phyloP scores from a whole-genome alignment of 352 stramenopile genomes.

The Globisporangium cylindrosporum region DNA sequence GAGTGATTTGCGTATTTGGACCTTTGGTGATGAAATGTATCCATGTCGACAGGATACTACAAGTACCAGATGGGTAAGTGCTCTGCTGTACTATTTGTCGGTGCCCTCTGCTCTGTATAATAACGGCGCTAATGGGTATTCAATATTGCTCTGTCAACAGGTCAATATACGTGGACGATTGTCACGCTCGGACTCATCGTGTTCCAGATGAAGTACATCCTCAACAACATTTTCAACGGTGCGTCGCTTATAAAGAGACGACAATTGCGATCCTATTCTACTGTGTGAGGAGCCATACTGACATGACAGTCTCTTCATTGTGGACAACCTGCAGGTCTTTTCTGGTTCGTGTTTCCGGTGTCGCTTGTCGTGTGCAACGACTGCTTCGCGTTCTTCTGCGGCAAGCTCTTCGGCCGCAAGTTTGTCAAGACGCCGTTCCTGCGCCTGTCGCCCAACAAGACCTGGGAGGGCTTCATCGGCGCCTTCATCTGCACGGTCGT shows the following conservation, averaged over 20 bases:
- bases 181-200: constrained; percentile 93
- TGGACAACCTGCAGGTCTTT: constrained; percentile 56
- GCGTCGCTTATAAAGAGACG: constrained; percentile 11
- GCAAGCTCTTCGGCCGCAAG: constrained; percentile 81
- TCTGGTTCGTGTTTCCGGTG: constrained; percentile 94
- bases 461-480: constrained; percentile 98
- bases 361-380: constrained; percentile 95
- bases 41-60: constrained; percentile 72
- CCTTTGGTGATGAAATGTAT: constrained; percentile 7
- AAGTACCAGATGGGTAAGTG: constrained; percentile 92
- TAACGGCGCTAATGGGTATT: background rate
- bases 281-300: background rate
- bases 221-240: constrained; percentile 96
- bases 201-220: constrained; percentile 97
- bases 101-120: background rate
- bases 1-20: background rate
- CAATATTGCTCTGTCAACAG: background rate
- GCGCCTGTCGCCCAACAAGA: constrained; percentile 98
- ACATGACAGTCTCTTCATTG: background rate
- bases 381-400: constrained; percentile 94
- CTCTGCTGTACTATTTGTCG: background rate
- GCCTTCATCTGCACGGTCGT: constrained; percentile 95
- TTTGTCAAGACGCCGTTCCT: constrained; percentile 93
- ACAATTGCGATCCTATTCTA: background rate
- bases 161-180: constrained; percentile 96